Base-by-base conservation (phyloP, 2,329 filamentous ascomycete species). In the Sporothrix pseudoabietina region DNA sequence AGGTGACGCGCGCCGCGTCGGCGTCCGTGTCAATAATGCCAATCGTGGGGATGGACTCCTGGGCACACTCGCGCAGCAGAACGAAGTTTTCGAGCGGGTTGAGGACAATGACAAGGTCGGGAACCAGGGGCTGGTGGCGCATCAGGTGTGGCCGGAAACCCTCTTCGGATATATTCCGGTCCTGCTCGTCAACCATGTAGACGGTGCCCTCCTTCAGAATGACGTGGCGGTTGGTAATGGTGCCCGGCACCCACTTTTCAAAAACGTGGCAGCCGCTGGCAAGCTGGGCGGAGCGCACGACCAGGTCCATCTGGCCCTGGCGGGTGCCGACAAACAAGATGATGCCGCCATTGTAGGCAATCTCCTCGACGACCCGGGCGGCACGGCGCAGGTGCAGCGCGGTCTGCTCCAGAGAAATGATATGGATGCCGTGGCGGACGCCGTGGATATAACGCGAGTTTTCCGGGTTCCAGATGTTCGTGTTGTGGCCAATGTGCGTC, bases 361-460 rank as follows among this genome's bases (percentile, higher is more conserved):
- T 93, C 79, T 94, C 94, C 79, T 94, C 90, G 1, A 98, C 94
- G 4, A 99, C 90, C 78, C 94, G 92, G n/a, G 94, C 94, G 4
- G 96, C 94, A 69, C 96, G 90, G n/a, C 95, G 90, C 72, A 99
- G 87, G 82, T 98, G 91, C 19, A 94, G 91, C 16, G 94, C 94
- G 44, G 93, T 98, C 74, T 90, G 87, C 80, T 99, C 96, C 3
- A 98, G 90, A 10, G 91, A 92, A 81, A 99, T 97, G 80, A 99
- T 94, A 83, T 98, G 95, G 75, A 97, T 91, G 19, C 92, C 94
- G 77, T 96, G 88, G 61, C 96, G 88, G 75, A 97, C 89, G 78
- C 96, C 96, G 81, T 93, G 94, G 80, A 99, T 98, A 84, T 98
- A 98, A 77, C 92, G 89, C 76, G 94, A 91, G 84, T 98, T 99